Evolutionary conservation across 2,329 filamentous ascomycete genomes (phyloP).

Genomic region (Epichloe bromicola): DNA sequence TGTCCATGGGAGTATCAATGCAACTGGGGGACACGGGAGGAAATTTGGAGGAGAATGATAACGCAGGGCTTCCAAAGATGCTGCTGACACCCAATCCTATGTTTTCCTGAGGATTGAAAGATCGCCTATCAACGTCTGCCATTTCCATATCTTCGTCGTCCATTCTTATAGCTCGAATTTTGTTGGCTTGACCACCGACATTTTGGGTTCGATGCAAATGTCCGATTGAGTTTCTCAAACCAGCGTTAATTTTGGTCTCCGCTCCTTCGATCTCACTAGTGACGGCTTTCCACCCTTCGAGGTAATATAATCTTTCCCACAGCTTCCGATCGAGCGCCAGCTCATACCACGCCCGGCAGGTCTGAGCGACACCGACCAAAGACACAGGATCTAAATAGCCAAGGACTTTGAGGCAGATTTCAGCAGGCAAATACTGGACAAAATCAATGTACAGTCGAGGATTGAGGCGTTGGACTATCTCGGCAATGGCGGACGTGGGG

Average conservation of each 20-base stretch:
- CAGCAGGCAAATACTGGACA: constrained; percentile 68
- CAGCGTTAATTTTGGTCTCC: constrained; percentile 46
- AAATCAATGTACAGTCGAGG: constrained; percentile 90
- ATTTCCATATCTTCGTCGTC: constrained; percentile 38
- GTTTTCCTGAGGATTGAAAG: constrained; percentile 11
- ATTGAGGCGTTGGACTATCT: constrained; percentile 67
- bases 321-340: constrained; percentile 71
- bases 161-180: constrained; percentile 40
- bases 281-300: constrained; percentile 76
- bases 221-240: constrained; percentile 23
- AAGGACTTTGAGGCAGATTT: constrained; percentile 83
- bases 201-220: constrained; percentile 30
- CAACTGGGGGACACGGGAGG: constrained; percentile 11
- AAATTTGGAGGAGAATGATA: constrained; percentile 19
- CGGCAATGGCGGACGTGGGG: constrained; percentile 65
- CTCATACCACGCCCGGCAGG: constrained; percentile 71
- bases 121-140: constrained; percentile 23
- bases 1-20: constrained; percentile 19
- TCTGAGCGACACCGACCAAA: constrained; percentile 63
- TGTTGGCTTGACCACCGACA: constrained; percentile 38
- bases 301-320: constrained; percentile 72
- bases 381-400: constrained; percentile 73
- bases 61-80: constrained; percentile 22
- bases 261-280: constrained; percentile 50
- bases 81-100: constrained; percentile 11